These are phyloP conservation scores for Cystobasidium slooffiae DNA, from an alignment of 1,284 basidiomycete species.

Conservation along the genomic window DNA sequence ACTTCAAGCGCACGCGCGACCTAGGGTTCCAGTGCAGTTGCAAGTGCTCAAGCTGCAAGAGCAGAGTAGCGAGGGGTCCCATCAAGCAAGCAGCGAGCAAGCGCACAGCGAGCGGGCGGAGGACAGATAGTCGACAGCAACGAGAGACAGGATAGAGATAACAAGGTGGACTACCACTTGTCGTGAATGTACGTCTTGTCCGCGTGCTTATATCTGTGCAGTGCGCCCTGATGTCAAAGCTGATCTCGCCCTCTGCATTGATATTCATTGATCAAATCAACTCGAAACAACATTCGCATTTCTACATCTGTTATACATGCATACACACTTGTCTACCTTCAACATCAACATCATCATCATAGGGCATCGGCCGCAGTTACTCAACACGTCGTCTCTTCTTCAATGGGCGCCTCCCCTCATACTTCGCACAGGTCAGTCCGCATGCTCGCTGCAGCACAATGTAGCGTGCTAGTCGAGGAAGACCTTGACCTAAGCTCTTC, in stretches of 20 bases:
- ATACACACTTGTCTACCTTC: neutral
- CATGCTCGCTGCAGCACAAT: neutral
- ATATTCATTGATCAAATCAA: too few species aligned
- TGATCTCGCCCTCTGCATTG: too few species aligned
- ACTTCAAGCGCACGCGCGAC: neutral
- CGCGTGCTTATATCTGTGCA: neutral
- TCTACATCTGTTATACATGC: neutral
- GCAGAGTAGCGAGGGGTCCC: neutral
- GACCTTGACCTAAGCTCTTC: neutral
- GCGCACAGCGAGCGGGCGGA: neutral
- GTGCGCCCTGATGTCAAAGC: too few species aligned
- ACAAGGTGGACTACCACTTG: neutral
- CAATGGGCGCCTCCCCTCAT: constrained; percentile 30
- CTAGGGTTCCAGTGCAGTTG: neutral
- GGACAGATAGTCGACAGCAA: neutral
- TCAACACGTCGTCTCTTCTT: constrained; percentile 21
- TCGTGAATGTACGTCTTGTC: constrained; percentile 21
- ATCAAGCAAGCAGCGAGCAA: neutral
- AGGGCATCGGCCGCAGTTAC: constrained; percentile 29
- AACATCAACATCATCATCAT: neutral
- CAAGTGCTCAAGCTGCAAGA: neutral
- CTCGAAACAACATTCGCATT: neutral
- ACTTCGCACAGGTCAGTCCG: constrained; percentile 28
- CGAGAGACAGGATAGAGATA: neutral
- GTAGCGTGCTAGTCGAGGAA: neutral